phyloP scores from a whole-genome alignment of 441 rosid genomes.

The Jatropha podagrica region DNA sequence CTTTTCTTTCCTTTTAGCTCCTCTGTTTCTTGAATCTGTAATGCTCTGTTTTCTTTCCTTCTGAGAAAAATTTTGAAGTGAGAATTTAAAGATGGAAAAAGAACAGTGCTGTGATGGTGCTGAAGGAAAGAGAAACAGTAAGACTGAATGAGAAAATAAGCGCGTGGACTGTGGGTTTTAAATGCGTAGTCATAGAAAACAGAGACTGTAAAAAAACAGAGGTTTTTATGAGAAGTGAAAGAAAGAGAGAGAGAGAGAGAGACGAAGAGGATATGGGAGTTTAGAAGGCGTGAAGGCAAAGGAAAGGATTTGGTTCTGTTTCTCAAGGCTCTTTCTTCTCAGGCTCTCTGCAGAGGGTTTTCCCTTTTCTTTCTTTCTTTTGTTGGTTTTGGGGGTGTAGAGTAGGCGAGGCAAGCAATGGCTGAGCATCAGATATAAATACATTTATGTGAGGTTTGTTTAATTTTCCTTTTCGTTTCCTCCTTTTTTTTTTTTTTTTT shows the following conservation, averaged over 20 bases:
- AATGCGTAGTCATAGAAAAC: slow-evolving; percentile 16
- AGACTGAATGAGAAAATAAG: background rate
- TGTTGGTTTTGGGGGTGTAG: background rate
- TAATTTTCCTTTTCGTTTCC: background rate
- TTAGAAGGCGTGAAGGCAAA: slow-evolving; percentile 49
- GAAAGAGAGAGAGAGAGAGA: slow-evolving; percentile 17
- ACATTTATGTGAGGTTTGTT: slow-evolving; percentile 16
- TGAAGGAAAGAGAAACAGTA: background rate
- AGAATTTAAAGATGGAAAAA: slow-evolving; percentile 13
- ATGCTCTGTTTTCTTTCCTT: slow-evolving; percentile 6
- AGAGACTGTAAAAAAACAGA: slow-evolving; percentile 3
- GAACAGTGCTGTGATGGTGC: background rate
- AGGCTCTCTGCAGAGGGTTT: slow-evolving; percentile 8
- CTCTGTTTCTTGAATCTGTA: slow-evolving; percentile 24
- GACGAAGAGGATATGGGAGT: slow-evolving; percentile 17
- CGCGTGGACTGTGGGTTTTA: slow-evolving; percentile 6
- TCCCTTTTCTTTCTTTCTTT: background rate
- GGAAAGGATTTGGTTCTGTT: slow-evolving; percentile 35
- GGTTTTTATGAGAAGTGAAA: slow-evolving; percentile 36
- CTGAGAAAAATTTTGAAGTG: slow-evolving; percentile 17
- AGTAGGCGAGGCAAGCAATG: slow-evolving; percentile 14
- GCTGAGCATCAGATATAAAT: slow-evolving; percentile 9
- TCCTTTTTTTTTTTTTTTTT: too few relatives aligned
- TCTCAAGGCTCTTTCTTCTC: slow-evolving; percentile 34
- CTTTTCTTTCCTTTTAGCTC: slow-evolving; percentile 10